Base-by-base conservation (phyloP, 768 basidiomycete species). In the Mycena metata region DNA sequence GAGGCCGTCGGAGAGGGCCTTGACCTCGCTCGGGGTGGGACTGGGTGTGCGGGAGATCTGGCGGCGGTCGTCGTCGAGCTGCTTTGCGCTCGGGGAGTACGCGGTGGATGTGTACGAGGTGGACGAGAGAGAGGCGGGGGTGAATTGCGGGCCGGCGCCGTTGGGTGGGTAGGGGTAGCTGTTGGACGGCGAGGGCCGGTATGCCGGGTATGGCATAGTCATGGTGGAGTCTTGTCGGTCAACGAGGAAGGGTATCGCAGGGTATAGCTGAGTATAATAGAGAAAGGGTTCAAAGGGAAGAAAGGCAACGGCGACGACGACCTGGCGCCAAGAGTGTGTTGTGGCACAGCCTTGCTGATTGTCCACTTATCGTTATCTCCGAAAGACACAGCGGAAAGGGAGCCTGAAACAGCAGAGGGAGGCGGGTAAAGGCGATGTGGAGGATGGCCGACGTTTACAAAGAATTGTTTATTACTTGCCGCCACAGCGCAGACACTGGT, bases 21-120 rank as follows among this genome's bases (percentile, higher is more conserved):
- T 81, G 42, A 73, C 74, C 77, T 91, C 90, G 73, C 88, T 90
- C 8, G 89, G 90, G 1, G 90, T 89, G 0, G 90, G 90, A 70
- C 89, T 90, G 16, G 89, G 89, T 6, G 89, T 90, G 39, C 88
- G 81, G 11, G 69, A 65, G 19, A 74, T 59, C 23, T 66, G 51
- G 24, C 74, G 64, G 23, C 61, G 41, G 23, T 70, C 69, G 41
- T 76, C 76, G 42, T 59, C 75, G 45, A 59, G 39, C 36, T 66
- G 24, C 63, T 75, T 75, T n/a, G 62, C 47, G n/a, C n/a, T 35
- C 3, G 30, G 30, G 21, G 66, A 57, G 54, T 64, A 69, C 54
- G 46, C 57, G 39, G 39, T 39, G 4, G 15, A 39, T 3, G 39
- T 39, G 39, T 39, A 30, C 30, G 30, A 30, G 3, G 30, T 30